Conservation (phyloP, 805 yeast genomes). For the Blastobotrys muscicola region DNA sequence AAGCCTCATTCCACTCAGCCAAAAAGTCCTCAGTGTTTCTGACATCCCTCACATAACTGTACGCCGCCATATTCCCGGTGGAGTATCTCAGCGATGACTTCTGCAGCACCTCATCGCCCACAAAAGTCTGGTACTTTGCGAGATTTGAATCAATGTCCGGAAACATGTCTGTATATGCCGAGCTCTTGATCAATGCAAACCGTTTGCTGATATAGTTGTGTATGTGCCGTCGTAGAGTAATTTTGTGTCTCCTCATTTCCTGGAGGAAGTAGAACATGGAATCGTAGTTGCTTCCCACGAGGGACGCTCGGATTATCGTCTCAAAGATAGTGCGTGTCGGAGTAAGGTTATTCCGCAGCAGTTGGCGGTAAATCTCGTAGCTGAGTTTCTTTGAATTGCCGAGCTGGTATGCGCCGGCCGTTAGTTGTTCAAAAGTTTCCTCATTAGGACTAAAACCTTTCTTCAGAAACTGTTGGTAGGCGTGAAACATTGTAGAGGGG, state of each 20-base stretch:
- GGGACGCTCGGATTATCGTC: conserved; percentile 19
- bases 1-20: conserved; percentile 8
- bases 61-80: background rate
- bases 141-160: background rate
- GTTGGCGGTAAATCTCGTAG: conserved; percentile 19
- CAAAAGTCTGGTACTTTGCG: conserved; percentile 4
- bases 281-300: conserved; percentile 16
- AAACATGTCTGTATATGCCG: conserved; percentile 1
- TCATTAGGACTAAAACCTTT: conserved; percentile 8
- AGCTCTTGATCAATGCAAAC: conserved; percentile 7
- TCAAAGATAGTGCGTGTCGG: conserved; percentile 19
- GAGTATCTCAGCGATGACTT: background rate
- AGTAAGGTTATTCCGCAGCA: conserved; percentile 1
- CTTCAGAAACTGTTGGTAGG: conserved; percentile 5
- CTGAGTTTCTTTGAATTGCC: conserved; percentile 24
- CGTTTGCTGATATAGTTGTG: conserved; percentile 3
- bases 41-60: conserved; percentile 4
- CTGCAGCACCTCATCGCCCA: conserved; percentile 8
- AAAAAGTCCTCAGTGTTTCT: conserved; percentile 4
- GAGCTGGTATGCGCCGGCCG: conserved; percentile 17
- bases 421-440: conserved; percentile 12
- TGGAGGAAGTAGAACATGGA: conserved; percentile 16
- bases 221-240: conserved; percentile 8
- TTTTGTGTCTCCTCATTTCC: conserved; percentile 19
- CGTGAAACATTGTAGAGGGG: conserved; percentile 4